These are phyloP conservation scores for Aureoboletus auriporus DNA, from an alignment of 768 basidiomycete species.

Conservation along the genomic window DNA sequence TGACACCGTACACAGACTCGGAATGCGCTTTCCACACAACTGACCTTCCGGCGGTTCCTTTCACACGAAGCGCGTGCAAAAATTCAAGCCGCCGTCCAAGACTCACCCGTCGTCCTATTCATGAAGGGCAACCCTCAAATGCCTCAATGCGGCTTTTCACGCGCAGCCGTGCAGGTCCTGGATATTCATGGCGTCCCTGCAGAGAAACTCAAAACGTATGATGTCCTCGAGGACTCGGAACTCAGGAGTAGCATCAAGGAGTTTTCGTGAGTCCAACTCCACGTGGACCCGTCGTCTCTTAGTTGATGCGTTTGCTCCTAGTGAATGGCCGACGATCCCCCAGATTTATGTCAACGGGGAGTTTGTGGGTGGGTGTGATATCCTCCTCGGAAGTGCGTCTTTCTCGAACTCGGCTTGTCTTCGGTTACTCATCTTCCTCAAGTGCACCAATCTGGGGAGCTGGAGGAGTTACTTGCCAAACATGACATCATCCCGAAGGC, in stretches of 20 bases:
- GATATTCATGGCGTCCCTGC: slow-evolving; percentile 76
- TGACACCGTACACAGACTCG: slow-evolving; percentile 11
- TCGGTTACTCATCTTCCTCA: background rate
- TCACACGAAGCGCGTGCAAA: slow-evolving; percentile 57
- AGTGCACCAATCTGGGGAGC: slow-evolving; percentile 98
- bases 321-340: slow-evolving; percentile 97
- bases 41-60: slow-evolving; percentile 43
- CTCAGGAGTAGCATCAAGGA: slow-evolving; percentile 88
- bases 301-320: slow-evolving; percentile 27
- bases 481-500: slow-evolving; percentile 62
- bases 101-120: slow-evolving; percentile 86
- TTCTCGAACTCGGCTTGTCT: background rate
- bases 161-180: slow-evolving; percentile 88
- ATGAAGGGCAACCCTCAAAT: slow-evolving; percentile 92
- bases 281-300: background rate
- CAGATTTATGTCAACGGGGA: slow-evolving; percentile 94
- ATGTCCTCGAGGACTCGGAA: slow-evolving; percentile 84
- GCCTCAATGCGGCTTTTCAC: slow-evolving; percentile 94
- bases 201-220: slow-evolving; percentile 85
- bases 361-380: slow-evolving; percentile 97
- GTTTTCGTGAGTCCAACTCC: slow-evolving; percentile 76
- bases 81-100: slow-evolving; percentile 70
- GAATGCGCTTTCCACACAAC: slow-evolving; percentile 3
- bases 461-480: slow-evolving; percentile 76
- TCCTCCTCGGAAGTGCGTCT: slow-evolving; percentile 79